These are phyloP conservation scores for Aspergillus niger DNA, from an alignment of 2,329 filamentous ascomycete genomes.

Conservation along the genomic window DNA sequence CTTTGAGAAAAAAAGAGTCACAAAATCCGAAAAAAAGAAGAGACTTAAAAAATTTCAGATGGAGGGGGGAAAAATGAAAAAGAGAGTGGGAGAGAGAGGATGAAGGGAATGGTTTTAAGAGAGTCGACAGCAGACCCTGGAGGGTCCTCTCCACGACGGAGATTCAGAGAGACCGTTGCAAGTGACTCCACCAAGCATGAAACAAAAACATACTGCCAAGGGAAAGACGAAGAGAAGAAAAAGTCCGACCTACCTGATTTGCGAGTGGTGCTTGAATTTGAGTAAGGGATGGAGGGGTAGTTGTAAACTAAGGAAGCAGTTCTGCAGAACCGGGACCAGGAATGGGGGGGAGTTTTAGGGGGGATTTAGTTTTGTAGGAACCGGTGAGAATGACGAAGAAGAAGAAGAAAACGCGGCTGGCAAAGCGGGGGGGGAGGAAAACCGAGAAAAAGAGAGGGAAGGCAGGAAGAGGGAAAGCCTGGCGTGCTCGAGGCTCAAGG, in stretches of 20 bases:
- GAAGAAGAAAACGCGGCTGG: slow-evolving; percentile 2
- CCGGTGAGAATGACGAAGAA: background rate
- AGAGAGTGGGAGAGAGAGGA: background rate
- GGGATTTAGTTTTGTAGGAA: background rate
- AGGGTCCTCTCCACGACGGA: background rate
- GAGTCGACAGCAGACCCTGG: slow-evolving; percentile 2
- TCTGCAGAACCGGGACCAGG: slow-evolving; percentile 2
- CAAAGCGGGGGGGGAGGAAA: background rate
- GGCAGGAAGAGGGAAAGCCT: background rate
- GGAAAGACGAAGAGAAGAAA: too few species aligned
- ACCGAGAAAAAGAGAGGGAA: background rate
- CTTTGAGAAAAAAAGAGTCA: background rate
- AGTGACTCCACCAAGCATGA: background rate
- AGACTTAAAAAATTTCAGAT: too few species aligned
- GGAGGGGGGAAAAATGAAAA: background rate
- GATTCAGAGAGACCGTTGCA: background rate
- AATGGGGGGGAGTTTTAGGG: background rate
- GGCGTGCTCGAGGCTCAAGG: slow-evolving; percentile 1
- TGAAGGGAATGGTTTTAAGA: background rate
- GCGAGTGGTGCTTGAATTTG: background rate
- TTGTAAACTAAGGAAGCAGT: background rate
- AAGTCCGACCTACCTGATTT: background rate
- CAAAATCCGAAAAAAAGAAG: background rate
- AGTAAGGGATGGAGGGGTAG: background rate
- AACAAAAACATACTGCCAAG: background rate